These are phyloP conservation scores for Tympanopsis confertula DNA, from an alignment of 2,329 filamentous ascomycete genomes.

Conservation along the genomic window DNA sequence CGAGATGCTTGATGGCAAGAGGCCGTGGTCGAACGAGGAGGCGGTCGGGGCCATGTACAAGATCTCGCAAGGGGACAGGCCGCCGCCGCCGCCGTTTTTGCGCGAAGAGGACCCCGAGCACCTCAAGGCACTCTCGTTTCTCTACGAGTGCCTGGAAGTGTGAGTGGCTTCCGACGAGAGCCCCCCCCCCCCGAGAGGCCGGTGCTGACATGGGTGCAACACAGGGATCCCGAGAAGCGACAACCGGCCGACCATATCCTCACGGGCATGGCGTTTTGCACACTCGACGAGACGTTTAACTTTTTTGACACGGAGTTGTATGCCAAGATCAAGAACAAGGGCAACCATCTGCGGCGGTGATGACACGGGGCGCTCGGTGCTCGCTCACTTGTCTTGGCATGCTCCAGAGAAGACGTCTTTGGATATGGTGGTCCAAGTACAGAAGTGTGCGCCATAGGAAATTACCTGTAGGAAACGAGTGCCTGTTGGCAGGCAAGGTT, in stretches of 20 bases:
- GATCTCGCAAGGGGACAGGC: constrained; percentile 68
- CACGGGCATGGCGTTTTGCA: constrained; percentile 77
- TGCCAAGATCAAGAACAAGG: constrained; percentile 60
- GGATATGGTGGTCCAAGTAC: too few species aligned
- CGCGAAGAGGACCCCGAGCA: constrained; percentile 99
- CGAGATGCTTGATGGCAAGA: constrained; percentile 92
- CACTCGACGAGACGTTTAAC: constrained; percentile 75
- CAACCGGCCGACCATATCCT: constrained; percentile 85
- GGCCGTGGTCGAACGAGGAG: constrained; percentile 95
- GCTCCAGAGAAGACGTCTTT: constrained; percentile 2
- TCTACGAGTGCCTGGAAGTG: constrained; percentile 3
- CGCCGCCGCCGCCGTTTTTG: constrained; percentile 37
- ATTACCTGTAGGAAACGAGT: too few species aligned
- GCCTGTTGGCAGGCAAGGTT: too few species aligned
- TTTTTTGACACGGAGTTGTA: constrained; percentile 88
- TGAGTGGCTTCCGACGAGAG: constrained; percentile 19
- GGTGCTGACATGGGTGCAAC: constrained; percentile 1
- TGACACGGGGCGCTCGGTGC: neutral
- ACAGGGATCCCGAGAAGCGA: constrained; percentile 74
- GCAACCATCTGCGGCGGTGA: neutral
- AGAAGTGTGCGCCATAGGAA: too few species aligned
- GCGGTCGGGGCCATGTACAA: constrained; percentile 98
- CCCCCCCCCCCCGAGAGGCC: constrained; percentile 3
- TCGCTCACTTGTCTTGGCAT: neutral
- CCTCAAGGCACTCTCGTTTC: constrained; percentile 34